phyloP scores from a whole-genome alignment of 1,284 basidiomycete species.

The Boletus holoroseus region DNA sequence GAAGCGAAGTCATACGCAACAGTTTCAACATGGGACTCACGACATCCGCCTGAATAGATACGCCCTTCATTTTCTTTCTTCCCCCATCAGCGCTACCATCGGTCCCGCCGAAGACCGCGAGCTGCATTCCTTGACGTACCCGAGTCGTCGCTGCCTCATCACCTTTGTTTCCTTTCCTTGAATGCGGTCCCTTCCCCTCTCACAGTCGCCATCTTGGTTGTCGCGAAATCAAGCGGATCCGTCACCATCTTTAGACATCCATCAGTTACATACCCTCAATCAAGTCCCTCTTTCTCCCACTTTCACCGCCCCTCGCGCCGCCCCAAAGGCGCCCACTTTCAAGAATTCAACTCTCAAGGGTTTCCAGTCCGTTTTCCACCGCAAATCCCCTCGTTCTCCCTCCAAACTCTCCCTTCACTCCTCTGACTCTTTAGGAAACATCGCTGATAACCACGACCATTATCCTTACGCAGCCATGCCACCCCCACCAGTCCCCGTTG shows the following conservation, averaged over 20 bases:
- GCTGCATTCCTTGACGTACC: neutral
- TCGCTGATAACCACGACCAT: slow-evolving; percentile 18
- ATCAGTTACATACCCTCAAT: slow-evolving; percentile 24
- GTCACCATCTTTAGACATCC: slow-evolving; percentile 19
- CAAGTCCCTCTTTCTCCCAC: slow-evolving; percentile 43
- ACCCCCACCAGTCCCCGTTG: slow-evolving; percentile 59
- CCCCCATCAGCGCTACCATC: neutral
- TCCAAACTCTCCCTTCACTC: slow-evolving; percentile 38
- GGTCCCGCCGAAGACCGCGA: neutral
- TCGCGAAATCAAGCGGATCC: slow-evolving; percentile 19
- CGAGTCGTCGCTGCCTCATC: neutral
- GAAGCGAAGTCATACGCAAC: slow-evolving; percentile 8
- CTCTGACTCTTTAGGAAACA: slow-evolving; percentile 27
- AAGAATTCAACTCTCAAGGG: slow-evolving; percentile 27
- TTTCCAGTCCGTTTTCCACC: slow-evolving; percentile 38
- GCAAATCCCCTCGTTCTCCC: slow-evolving; percentile 28
- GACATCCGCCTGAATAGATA: slow-evolving; percentile 5
- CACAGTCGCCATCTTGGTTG: slow-evolving; percentile 21
- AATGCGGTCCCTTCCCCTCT: slow-evolving; percentile 21
- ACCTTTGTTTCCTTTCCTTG: neutral
- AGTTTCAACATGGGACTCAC: slow-evolving; percentile 1
- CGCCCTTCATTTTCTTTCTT: neutral
- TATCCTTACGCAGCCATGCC: slow-evolving; percentile 50
- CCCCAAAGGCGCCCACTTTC: slow-evolving; percentile 33
- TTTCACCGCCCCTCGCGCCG: slow-evolving; percentile 37